phyloP scores from a whole-genome alignment of 2,329 filamentous ascomycete genomes.

The Fusarium graminum region DNA sequence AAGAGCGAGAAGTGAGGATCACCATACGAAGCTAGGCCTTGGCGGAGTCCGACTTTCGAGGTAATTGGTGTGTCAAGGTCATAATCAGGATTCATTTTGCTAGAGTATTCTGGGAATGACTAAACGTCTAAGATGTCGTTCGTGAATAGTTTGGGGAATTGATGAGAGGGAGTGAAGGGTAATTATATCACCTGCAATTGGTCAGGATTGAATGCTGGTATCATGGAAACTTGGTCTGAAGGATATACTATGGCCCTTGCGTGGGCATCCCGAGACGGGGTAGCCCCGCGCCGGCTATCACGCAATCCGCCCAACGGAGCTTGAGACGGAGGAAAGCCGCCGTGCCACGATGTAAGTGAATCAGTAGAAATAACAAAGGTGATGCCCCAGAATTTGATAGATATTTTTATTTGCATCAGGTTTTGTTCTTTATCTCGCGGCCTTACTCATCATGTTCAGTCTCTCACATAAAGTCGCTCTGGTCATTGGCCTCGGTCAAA shows the following conservation, averaged over 20 bases:
- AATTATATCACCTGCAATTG: not conserved
- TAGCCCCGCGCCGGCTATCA: conserved; percentile 40
- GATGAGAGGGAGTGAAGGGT: not conserved
- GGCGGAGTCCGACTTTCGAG: conserved; percentile 67
- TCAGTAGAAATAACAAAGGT: not conserved
- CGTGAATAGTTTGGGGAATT: not conserved
- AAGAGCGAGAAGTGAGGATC: conserved; percentile 82
- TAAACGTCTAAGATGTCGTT: too few species aligned
- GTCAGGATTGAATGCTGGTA: conserved; percentile 8
- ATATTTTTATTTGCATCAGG: fast-evolving
- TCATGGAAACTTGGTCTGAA: conserved; percentile 16
- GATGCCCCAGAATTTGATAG: not conserved
- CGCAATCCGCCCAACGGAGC: conserved; percentile 38
- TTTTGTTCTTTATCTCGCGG: fast-evolving
- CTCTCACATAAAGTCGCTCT: conserved; percentile 60
- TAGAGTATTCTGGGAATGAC: conserved; percentile 32
- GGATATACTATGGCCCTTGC: not conserved
- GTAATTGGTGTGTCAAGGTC: conserved; percentile 68
- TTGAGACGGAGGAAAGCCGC: conserved; percentile 10
- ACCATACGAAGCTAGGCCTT: conserved; percentile 76
- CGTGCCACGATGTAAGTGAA: not conserved
- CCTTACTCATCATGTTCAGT: conserved; percentile 51
- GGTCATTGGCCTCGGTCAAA: conserved; percentile 61
- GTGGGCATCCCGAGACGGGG: conserved; percentile 24
- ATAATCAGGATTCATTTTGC: conserved; percentile 65